Percentiles rank a stretch among this genome's conserved stretches.
These are phyloP conservation scores for Macadamia integrifolia DNA, from an alignment of 164 flowering plant species.

Conservation along the genomic window DNA sequence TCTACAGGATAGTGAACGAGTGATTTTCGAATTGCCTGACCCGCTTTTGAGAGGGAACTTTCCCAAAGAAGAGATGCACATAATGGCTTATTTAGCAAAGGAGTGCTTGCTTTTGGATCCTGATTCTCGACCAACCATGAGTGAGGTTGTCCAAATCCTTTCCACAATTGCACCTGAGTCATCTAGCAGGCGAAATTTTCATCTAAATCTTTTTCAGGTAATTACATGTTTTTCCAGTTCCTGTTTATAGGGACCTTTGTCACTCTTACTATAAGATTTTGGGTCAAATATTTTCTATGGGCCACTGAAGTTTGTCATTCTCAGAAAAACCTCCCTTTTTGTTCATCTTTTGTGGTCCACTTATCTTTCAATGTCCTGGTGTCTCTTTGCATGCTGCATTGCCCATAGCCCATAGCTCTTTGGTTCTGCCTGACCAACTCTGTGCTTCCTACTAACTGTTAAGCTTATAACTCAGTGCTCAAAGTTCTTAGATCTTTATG, in stretches of 20 bases:
- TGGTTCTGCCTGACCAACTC: no score
- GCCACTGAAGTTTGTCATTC: no score
- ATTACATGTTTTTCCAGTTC: not conserved
- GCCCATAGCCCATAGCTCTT: no score
- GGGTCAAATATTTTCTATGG: no score
- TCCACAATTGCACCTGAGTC: constrained; percentile 72
- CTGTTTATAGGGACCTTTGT: not conserved
- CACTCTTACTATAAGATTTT: not conserved
- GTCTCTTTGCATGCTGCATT: no score
- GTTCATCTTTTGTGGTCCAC: no score
- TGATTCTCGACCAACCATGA: constrained; percentile 87
- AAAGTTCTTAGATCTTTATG: no score
- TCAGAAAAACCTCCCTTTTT: no score
- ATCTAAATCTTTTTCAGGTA: constrained; percentile 57
- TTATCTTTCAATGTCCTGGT: no score
- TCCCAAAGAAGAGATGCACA: constrained; percentile 82
- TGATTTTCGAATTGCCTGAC: constrained; percentile 70
- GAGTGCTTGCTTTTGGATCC: constrained; percentile 92
- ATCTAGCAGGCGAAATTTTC: constrained; percentile 46
- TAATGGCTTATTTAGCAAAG: constrained; percentile 89
- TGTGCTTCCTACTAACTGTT: no score
- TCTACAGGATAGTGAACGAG: constrained; percentile 58
- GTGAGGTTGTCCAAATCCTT: constrained; percentile 91
- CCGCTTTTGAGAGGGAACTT: constrained; percentile 66
- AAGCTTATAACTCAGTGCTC: no score